Base-by-base conservation (phyloP, 2,329 filamentous ascomycete genomes). In the Fusarium tricinctum region DNA sequence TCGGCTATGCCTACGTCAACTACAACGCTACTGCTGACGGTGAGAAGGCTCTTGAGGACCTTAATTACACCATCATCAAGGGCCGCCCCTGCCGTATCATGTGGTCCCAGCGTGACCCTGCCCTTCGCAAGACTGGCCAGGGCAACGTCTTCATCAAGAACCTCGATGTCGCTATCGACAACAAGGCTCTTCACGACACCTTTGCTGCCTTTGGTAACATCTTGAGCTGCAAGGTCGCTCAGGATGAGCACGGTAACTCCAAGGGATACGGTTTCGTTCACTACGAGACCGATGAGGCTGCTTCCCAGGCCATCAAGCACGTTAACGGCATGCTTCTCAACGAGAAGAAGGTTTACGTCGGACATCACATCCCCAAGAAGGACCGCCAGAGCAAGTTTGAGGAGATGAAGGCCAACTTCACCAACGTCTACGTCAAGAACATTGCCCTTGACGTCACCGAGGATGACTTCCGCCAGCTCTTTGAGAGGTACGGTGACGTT, bases 71-170 rank as follows among this genome's bases (percentile, higher is more conserved):
- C 70, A 86, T 97, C 76, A 98, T 99, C 87, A 98, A 98, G 89
- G 94, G 94, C 77, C 94, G 92, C 79, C 95, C 96, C 65, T 99
- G 96, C 92, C 95, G 96, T 79, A 99, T 99, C 85, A 99, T 99
- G 96, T 99, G 96, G 96, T 99, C 96, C 72, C 96, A 99, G 89
- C 96, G 96, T 82, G 96, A 99, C 83, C 96, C 96, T 73, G 95
- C 95, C 80, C 91, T 99, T 76, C 96, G 96, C 86, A 99, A 99
- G 91, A 99, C 94, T 75, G 96, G 96, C 73, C 94, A 97, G 85
- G 96, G 96, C 81, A 99, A 99, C 80, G 95, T 99, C 76, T 99
- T 99, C 89, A 99, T 99, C 89, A 99, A 99, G 91, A 99, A 99
- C 86, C 88, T 99, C 73, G 96, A 99, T 82, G 91, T 91, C 74